Evolutionary conservation across 805 yeast genomes (phyloP), one percentile per base, ranked within the genome.

Genomic region (Metschnikowia drakensbergensis): DNA sequence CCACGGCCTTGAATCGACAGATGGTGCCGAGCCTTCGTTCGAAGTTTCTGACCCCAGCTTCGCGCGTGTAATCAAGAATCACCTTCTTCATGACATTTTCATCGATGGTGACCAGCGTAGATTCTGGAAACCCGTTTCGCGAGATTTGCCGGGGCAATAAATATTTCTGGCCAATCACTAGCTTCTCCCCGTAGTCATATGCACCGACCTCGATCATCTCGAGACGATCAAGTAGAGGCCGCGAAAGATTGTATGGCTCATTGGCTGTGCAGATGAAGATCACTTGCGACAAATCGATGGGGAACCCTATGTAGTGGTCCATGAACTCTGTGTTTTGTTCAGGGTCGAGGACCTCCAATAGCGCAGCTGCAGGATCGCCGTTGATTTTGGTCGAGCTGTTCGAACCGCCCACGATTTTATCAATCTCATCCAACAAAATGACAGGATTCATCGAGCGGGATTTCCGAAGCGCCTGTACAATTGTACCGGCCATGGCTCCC

Each of bases 331-430:
- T 66, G 65, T 89, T 89, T 62, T 89, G 96, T 63, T 89, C 96
- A 0, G 97, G 96, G 60, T 89, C 97, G 51, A 89, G 74, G 0
- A 89, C 91, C 64, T 89, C 97, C 51, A 89, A 73, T 57, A 89
- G 72, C 0, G 96, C 96, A 32, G 96, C 95, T 13, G 90, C 84
- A 1, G 96, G 96, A 59, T 89, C 96, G 7, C 97, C 96, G 57
- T 83, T 83, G 35, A 77, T 67, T 53, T 74, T 71, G 42, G 66
- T 67, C 3, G 63, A 68, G 23, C 74, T 71, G 45, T 66, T 68
- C 30, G 68, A 64, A 22, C 81, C 81, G 30, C 84, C 85, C 50
- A 80, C 71, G 4, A 86, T 79, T 63, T 89, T 89, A 65, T 89
- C 96, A 51, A 89, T 83, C 63, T 89, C 96, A 66, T 89, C 96